Conservation (phyloP, 495 filamentous ascomycete species). For the Podospora conica region DNA sequence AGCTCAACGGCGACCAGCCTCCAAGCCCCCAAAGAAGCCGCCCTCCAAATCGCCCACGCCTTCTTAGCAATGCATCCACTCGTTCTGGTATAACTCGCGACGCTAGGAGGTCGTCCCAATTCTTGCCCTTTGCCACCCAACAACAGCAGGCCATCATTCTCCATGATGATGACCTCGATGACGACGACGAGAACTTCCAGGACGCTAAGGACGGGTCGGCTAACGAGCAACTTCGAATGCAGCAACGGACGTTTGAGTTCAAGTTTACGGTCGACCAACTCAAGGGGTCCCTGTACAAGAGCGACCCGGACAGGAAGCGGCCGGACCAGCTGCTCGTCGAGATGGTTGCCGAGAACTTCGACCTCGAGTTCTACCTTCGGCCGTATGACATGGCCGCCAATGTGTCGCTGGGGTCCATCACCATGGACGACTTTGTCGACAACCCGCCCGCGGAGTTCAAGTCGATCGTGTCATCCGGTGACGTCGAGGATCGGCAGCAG, state of each 20-base stretch:
- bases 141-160: constrained; percentile 69
- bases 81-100: constrained; percentile 25
- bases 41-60: constrained; percentile 52
- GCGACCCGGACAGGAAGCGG: constrained; percentile 70
- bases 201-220: constrained; percentile 54
- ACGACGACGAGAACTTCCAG: constrained; percentile 55
- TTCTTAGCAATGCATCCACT: constrained; percentile 34
- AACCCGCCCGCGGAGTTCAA: constrained; percentile 91
- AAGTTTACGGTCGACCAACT: constrained; percentile 91
- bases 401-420: constrained; percentile 78
- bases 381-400: constrained; percentile 90
- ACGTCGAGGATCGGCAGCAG: constrained; percentile 56
- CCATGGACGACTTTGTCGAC: constrained; percentile 88
- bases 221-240: constrained; percentile 60
- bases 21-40: constrained; percentile 14
- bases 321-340: constrained; percentile 82
- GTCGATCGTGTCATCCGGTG: constrained; percentile 86
- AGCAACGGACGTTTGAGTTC: constrained; percentile 88
- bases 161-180: constrained; percentile 70
- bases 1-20: constrained; percentile 55
- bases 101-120: constrained; percentile 30
- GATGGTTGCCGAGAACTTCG: constrained; percentile 83
- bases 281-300: constrained; percentile 82
- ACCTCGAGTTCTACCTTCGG: constrained; percentile 76
- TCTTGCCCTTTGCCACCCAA: constrained; percentile 46